Evolutionary conservation across 306 rosid genomes (phyloP).

Genomic region (Astragalus membranaceus): DNA sequence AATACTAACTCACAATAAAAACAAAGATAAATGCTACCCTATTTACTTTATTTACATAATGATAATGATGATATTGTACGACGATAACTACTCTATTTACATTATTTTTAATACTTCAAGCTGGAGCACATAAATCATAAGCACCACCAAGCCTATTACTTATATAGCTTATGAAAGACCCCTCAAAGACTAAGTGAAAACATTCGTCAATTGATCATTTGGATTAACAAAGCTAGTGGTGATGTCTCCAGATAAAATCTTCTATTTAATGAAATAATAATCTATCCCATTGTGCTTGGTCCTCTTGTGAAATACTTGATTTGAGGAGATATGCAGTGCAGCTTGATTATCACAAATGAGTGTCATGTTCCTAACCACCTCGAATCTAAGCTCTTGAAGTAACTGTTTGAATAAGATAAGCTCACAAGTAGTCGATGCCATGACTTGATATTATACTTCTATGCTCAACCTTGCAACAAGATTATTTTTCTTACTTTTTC

Average conservation of each 20-base stretch:
- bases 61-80: background rate
- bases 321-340: background rate
- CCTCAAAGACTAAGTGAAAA: background rate
- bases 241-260: no score
- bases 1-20: no score
- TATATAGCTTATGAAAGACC: background rate
- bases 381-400: background rate
- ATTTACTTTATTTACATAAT: background rate
- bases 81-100: background rate
- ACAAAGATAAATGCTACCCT: no score
- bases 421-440: background rate
- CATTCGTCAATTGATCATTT: background rate
- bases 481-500: background rate
- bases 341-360: background rate
- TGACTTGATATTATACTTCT: background rate
- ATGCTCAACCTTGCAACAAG: background rate
- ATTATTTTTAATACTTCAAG: background rate
- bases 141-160: background rate
- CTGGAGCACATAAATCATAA: background rate
- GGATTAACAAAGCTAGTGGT: no score
- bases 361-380: background rate
- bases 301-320: background rate
- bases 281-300: background rate
- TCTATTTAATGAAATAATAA: no score
- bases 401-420: background rate